Base-by-base conservation (phyloP, 129 eudicot genomes). In the Flaveria ramosissima region DNA sequence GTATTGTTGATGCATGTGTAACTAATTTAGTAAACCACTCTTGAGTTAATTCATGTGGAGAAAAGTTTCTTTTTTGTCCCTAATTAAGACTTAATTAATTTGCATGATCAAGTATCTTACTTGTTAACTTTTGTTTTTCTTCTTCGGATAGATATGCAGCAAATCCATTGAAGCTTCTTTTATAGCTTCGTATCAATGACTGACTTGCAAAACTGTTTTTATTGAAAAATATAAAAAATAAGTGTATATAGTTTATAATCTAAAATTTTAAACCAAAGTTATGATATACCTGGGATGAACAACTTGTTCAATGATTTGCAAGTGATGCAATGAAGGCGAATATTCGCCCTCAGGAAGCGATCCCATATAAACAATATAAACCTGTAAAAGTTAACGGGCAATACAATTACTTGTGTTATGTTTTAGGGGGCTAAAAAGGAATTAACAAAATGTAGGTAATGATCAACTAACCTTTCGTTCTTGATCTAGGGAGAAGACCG, bases 81-180 rank as follows among this genome's bases (percentile, higher is more conserved):
- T 2, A 46, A 46, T 7, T 46, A 26, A 26, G 27, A 26, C 27
- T 26, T 26, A 26, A 26, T 26, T 26, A 26, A 26, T 26, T 2
- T 26, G 27, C 27, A 26, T 26, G 27, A 26, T 26, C 27, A 26
- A 26, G 27, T 26, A 45, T 65, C 78, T 71, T 51, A 88, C 93
- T 45, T 8, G 88, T 77, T 15, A 88, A 68, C 73, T 76, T 85
- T 27, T 81, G 57, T 2, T 32, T 27, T 51, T 85, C 93, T 76
- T 81, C 80, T 23, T 45, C 43, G 0, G 83, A 78, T 5, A 88
- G 93, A 77, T 88, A 68, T 1, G 90, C 90, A 0, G 88, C 86
- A 76, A 85, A 85, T 59, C 77, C 93, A 59, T 81, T 85, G 70
- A 85, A 88, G 76, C 89, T 88, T 47, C 80, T 85, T 36, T 53